A percentile compares a stretch with the other conserved stretches of the same genome.
Evolutionary conservation across 768 basidiomycete genomes (phyloP).

Genomic region (Amanita rimosa): DNA sequence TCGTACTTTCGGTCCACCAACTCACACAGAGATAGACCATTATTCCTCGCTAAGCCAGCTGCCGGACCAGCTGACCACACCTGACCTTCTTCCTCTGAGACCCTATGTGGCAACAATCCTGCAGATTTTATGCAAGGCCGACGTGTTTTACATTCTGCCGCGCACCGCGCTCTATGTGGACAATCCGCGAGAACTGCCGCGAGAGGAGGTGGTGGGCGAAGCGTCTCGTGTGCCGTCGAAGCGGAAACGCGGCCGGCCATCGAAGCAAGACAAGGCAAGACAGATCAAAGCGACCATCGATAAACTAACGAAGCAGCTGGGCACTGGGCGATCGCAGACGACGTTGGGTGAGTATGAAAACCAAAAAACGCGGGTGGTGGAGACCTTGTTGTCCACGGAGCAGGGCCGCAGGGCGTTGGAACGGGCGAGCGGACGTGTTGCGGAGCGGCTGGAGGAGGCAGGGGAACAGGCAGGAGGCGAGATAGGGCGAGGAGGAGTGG

Average conservation of each 20-base stretch:
- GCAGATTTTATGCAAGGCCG: slow-evolving; percentile 31
- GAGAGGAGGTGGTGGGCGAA: slow-evolving; percentile 42
- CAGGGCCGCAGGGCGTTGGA: slow-evolving; percentile 22
- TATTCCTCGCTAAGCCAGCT: slow-evolving; percentile 38
- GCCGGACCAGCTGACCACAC: slow-evolving; percentile 30
- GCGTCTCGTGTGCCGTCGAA: slow-evolving; percentile 12
- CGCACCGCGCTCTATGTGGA: slow-evolving; percentile 32
- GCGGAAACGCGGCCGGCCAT: slow-evolving; percentile 39
- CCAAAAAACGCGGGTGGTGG: neutral
- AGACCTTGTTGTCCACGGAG: slow-evolving; percentile 7
- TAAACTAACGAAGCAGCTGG: slow-evolving; percentile 38
- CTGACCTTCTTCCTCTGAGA: slow-evolving; percentile 32
- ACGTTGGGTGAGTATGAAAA: neutral
- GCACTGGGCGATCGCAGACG: slow-evolving; percentile 9
- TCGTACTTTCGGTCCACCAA: neutral
- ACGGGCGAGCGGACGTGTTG: slow-evolving; percentile 36
- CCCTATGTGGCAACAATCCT: slow-evolving; percentile 41
- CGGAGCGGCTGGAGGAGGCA: slow-evolving; percentile 41
- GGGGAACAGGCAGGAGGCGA: slow-evolving; percentile 30
- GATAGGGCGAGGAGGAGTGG: slow-evolving; percentile 20
- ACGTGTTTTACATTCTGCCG: slow-evolving; percentile 54
- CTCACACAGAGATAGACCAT: slow-evolving; percentile 33
- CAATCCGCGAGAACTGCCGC: slow-evolving; percentile 57
- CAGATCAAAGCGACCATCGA: slow-evolving; percentile 40
- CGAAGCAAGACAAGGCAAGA: slow-evolving; percentile 45